Evolutionary conservation across 345 rosid genomes (phyloP), one percentile per base, ranked within the genome.

Genomic region (Viola odorata): DNA sequence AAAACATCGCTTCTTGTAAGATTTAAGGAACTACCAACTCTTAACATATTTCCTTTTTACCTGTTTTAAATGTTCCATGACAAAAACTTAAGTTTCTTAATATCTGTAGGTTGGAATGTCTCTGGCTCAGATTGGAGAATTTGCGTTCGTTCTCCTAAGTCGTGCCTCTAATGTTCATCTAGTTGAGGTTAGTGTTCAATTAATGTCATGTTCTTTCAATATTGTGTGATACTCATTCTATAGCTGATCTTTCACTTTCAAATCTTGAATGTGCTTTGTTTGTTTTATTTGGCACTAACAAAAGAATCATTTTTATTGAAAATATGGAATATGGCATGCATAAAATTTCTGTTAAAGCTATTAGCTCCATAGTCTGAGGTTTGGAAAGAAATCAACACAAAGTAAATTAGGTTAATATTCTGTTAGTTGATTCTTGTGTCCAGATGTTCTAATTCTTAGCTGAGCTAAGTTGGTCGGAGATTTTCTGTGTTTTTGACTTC

Each of bases 61-160:
- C 11, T 6, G 13, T 3, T 47, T 0, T 47, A 10, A 4, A 11
- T 47, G 50, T 47, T 12, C 13, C 12, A 47, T 47, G 50, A 47
- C 50, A 47, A 47, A 47, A 47, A 47, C 58, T 37, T 12, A 53
- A 38, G 48, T 49, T 56, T 32, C 1, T 57, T 4, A 55, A 12
- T 55, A 38, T 67, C 41, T 67, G 63, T 69, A 90, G 97, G 97
- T 82, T 59, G 97, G 97, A 65, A 85, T 90, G 91, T 87, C 97
- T 37, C 82, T 94, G 54, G 97, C 99, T n/a, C 99, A 94, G 72
- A 94, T 94, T 55, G 99, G 97, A 65, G 99, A 94, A 56, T 94
- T 94, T 63, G 91, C 97, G 45, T 94, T 94, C 76, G 97, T 94
- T 73, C 90, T 94, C 55, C 83, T 94, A 44, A 94, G 97, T 69